Evolutionary conservation across 2,329 filamentous ascomycete genomes (phyloP).

Genomic region (Monilinia aucupariae): DNA sequence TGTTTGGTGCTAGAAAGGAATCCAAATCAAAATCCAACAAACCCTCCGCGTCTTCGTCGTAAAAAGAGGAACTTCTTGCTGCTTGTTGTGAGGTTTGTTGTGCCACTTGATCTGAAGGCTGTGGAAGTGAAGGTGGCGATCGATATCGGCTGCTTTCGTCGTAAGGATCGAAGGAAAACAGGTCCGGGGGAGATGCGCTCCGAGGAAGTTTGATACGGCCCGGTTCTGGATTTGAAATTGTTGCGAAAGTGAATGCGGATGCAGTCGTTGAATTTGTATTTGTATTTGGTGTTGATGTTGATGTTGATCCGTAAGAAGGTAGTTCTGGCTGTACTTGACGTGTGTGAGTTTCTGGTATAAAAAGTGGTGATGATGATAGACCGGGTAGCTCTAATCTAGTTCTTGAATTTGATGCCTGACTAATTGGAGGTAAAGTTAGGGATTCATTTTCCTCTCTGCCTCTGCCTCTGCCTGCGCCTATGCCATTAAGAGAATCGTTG

Average conservation of each 20-base stretch:
- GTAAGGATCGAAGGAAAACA: neutral
- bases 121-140: conserved; percentile 2
- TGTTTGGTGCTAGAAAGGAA: neutral
- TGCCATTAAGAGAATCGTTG: neutral
- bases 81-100: neutral
- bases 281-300: neutral
- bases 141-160: neutral
- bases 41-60: neutral
- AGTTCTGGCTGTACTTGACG: neutral
- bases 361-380: conserved; percentile 7
- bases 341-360: conserved; percentile 2
- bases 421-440: conserved; percentile 12
- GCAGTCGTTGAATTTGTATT: neutral
- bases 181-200: neutral
- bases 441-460: conserved; percentile 2
- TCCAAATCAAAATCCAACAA: conserved; percentile 5
- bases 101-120: neutral
- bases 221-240: neutral
- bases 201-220: neutral
- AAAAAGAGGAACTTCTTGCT: conserved; percentile 4
- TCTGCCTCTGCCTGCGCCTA: neutral
- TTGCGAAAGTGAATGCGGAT: neutral
- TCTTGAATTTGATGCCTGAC: neutral
- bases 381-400: neutral
- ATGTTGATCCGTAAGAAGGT: neutral